A percentile compares a stretch with the other conserved stretches of the same genome.
These are phyloP conservation scores for Colletotrichum acutatum DNA, from an alignment of 2,329 filamentous ascomycete genomes.

Conservation along the genomic window DNA sequence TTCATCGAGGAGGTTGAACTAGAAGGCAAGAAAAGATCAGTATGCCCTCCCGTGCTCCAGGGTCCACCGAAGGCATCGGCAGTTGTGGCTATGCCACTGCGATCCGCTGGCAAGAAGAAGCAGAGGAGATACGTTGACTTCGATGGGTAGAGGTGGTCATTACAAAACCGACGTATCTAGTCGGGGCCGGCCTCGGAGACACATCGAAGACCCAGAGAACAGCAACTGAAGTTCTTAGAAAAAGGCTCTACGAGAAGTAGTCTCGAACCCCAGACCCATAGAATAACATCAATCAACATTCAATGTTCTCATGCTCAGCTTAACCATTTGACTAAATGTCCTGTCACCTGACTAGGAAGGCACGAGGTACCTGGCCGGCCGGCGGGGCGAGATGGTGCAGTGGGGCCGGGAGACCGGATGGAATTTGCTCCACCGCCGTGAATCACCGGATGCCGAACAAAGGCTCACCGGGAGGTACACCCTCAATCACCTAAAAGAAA, in stretches of 20 bases:
- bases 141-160: not conserved
- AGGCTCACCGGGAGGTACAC: not conserved
- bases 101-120: not conserved
- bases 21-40: not conserved
- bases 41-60: not conserved
- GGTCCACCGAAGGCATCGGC: slow-evolving; percentile 45
- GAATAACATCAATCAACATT: not conserved
- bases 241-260: not conserved
- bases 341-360: not conserved
- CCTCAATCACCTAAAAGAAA: not conserved
- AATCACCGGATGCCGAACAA: not conserved
- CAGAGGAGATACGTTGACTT: not conserved
- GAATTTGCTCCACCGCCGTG: not conserved
- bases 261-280: not conserved
- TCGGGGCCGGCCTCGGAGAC: not conserved
- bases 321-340: not conserved
- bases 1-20: not conserved
- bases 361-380: not conserved
- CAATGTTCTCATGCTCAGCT: not conserved
- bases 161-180: not conserved
- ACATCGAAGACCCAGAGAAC: not conserved
- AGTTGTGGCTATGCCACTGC: not conserved
- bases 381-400: not conserved
- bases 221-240: not conserved
- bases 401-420: not conserved